Conservation (phyloP, 768 basidiomycete genomes). For the Pleurotus pulmonarius region DNA sequence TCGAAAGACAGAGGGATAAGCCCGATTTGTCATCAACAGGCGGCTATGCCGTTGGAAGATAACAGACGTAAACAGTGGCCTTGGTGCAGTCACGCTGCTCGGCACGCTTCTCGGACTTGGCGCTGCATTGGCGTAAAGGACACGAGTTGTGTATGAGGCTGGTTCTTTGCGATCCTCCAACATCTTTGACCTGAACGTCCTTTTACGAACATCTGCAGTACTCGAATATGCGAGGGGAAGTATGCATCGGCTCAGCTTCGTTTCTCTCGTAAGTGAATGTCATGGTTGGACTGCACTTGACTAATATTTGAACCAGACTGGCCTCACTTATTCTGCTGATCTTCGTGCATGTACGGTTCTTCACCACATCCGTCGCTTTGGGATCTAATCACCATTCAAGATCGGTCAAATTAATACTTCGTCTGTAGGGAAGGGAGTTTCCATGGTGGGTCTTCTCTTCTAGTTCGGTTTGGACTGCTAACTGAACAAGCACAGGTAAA, state of each 20-base stretch:
- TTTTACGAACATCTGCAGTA: slow-evolving; percentile 17
- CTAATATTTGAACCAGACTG: slow-evolving; percentile 25
- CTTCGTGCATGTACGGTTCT: slow-evolving; percentile 68
- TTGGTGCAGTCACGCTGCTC: background rate
- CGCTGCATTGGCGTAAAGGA: background rate
- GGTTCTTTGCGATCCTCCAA: slow-evolving; percentile 4
- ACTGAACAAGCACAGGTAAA: slow-evolving; percentile 40
- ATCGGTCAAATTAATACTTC: slow-evolving; percentile 83
- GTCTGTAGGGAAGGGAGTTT: slow-evolving; percentile 63
- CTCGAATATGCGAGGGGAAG: slow-evolving; percentile 62
- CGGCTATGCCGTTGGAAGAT: background rate
- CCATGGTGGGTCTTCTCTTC: slow-evolving; percentile 51
- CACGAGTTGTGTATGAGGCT: slow-evolving; percentile 8
- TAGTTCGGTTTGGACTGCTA: background rate
- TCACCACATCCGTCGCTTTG: slow-evolving; percentile 8
- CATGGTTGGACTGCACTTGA: slow-evolving; percentile 19
- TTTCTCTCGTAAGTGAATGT: slow-evolving; percentile 58
- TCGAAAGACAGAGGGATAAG: background rate
- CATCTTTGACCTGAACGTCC: slow-evolving; percentile 15
- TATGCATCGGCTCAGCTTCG: slow-evolving; percentile 71
- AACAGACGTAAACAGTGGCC: background rate
- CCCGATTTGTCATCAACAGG: background rate
- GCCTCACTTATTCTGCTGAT: slow-evolving; percentile 64
- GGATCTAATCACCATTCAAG: slow-evolving; percentile 34
- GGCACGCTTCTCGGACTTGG: background rate